These are phyloP conservation scores for Omphalotus guepiniiformis DNA, from an alignment of 768 basidiomycete species.

Conservation along the genomic window DNA sequence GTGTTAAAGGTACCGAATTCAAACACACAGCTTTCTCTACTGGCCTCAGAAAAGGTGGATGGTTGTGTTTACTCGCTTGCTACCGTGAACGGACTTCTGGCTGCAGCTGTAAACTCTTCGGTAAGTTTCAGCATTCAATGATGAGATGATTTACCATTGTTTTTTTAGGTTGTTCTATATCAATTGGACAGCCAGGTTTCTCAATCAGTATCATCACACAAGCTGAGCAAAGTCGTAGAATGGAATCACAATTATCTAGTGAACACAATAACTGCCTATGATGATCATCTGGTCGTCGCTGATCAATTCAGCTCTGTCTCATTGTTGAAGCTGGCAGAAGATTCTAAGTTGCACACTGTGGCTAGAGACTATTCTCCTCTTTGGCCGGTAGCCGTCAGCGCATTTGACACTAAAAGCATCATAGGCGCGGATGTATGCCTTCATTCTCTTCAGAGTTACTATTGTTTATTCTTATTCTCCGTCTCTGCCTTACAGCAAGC, in stretches of 20 bases:
- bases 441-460: conserved; percentile 9
- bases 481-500: conserved; percentile 41
- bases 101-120: conserved; percentile 71
- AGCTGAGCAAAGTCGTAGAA: conserved; percentile 40
- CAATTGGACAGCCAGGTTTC: conserved; percentile 33
- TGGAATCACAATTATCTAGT: conserved; percentile 88
- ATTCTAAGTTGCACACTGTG: conserved; percentile 40
- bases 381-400: conserved; percentile 67
- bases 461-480: conserved; percentile 1
- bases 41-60: conserved; percentile 40
- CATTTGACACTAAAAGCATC: conserved; percentile 47
- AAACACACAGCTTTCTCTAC: conserved; percentile 22
- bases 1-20: conserved; percentile 28
- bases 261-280: conserved; percentile 55
- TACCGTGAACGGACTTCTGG: conserved; percentile 42
- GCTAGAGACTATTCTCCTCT: conserved; percentile 75
- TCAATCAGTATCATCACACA: conserved; percentile 32
- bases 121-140: too few relatives aligned
- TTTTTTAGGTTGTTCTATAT: background rate
- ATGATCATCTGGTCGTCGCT: conserved; percentile 58
- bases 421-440: conserved; percentile 72
- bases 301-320: conserved; percentile 82
- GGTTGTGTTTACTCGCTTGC: conserved; percentile 73
- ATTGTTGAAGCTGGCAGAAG: conserved; percentile 47
- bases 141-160: too few relatives aligned